Conservation (phyloP, 2,329 filamentous ascomycete species). For the Rasamsonia emersonii region DNA sequence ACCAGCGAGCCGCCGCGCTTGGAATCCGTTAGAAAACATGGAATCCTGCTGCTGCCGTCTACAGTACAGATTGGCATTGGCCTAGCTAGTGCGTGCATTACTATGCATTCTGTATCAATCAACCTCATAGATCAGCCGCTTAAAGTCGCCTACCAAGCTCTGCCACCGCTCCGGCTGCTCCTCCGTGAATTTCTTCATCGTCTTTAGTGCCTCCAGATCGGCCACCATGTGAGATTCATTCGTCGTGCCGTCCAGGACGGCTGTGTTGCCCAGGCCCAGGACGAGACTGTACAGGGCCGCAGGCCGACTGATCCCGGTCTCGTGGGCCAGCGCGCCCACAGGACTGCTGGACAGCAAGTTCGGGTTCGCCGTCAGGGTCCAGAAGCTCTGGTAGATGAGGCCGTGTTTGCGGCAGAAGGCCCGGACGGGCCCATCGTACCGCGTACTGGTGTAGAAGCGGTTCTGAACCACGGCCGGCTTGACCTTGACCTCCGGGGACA, state of each 20-base stretch:
- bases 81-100: too few species aligned
- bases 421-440: constrained; percentile 54
- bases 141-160: constrained; percentile 42
- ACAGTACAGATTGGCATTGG: too few species aligned
- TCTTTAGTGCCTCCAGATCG: constrained; percentile 41
- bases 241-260: constrained; percentile 50
- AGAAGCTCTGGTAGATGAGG: constrained; percentile 53
- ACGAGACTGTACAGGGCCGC: constrained; percentile 51
- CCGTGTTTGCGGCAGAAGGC: constrained; percentile 44
- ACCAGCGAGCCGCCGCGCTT: too few species aligned
- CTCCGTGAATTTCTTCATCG: constrained; percentile 35
- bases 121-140: constrained; percentile 27
- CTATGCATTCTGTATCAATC: constrained; percentile 1
- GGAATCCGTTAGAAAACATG: too few species aligned
- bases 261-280: constrained; percentile 41
- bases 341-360: constrained; percentile 38
- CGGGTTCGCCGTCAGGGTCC: constrained; percentile 54
- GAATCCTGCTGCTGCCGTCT: too few species aligned
- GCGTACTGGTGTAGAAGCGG: constrained; percentile 54
- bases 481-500: constrained; percentile 31
- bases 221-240: constrained; percentile 42
- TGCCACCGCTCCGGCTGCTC: constrained; percentile 44
- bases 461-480: constrained; percentile 65
- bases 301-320: constrained; percentile 32
- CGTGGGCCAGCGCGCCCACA: constrained; percentile 43